These are phyloP conservation scores for Penicillium sp. DNA, from an alignment of 2,329 filamentous ascomycete genomes.

Conservation along the genomic window DNA sequence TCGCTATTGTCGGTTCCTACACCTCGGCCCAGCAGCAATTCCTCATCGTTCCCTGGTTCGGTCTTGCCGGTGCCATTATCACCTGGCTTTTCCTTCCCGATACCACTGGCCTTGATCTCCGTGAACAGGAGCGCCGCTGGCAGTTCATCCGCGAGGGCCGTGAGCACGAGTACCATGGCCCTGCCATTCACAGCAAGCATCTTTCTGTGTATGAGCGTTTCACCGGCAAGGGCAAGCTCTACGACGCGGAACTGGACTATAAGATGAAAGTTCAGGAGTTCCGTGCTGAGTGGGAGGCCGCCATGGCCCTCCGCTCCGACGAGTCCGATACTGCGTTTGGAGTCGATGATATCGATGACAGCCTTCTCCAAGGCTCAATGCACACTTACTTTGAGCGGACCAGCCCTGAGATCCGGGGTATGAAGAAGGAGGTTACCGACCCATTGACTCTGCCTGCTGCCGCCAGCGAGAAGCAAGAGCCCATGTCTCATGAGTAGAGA, in stretches of 20 bases:
- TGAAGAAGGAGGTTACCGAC: constrained; percentile 30
- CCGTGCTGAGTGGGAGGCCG: constrained; percentile 60
- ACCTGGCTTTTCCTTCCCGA: constrained; percentile 87
- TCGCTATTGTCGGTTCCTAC: constrained; percentile 70
- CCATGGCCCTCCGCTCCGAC: constrained; percentile 50
- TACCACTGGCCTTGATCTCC: constrained; percentile 92
- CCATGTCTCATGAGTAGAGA: constrained; percentile 14
- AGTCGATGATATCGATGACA: constrained; percentile 48
- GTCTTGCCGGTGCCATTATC: constrained; percentile 79
- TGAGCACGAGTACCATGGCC: constrained; percentile 84
- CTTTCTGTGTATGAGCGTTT: constrained; percentile 85
- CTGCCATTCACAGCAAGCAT: constrained; percentile 86
- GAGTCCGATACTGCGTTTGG: constrained; percentile 49
- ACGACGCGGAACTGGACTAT: constrained; percentile 81
- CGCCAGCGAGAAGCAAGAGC: constrained; percentile 18
- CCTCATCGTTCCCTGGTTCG: constrained; percentile 93
- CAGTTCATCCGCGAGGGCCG: constrained; percentile 78
- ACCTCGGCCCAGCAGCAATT: constrained; percentile 83
- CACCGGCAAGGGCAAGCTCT: constrained; percentile 75
- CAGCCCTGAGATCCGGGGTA: constrained; percentile 42
- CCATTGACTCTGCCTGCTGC: constrained; percentile 17
- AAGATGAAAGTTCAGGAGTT: constrained; percentile 84
- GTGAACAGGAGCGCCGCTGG: constrained; percentile 96
- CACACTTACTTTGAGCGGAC: constrained; percentile 59
- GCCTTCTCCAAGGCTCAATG: constrained; percentile 52